A percentile compares a stretch with the other conserved stretches of the same genome.
These are phyloP conservation scores for Colletotrichum incanum DNA, from an alignment of 2,329 filamentous ascomycete species.

Conservation along the genomic window DNA sequence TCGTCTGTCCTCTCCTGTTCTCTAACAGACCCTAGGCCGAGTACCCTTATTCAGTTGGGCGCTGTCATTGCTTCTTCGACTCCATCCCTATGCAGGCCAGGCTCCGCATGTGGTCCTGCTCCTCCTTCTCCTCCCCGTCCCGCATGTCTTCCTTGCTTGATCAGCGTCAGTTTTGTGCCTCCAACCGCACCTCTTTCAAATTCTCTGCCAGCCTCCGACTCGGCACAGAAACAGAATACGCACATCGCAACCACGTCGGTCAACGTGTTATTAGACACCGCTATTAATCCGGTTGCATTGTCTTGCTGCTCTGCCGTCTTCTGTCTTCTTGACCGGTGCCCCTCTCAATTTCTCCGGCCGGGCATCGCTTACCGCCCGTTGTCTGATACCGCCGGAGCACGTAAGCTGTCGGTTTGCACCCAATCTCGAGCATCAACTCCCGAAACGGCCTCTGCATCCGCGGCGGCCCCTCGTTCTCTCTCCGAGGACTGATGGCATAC, in stretches of 20 bases:
- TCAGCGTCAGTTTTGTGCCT: slow-evolving; percentile 39
- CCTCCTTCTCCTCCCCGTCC: slow-evolving; percentile 38
- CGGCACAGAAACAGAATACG: slow-evolving; percentile 27
- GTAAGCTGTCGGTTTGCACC: background rate
- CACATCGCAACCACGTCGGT: slow-evolving; percentile 28
- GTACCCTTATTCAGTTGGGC: slow-evolving; percentile 39
- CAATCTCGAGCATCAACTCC: background rate
- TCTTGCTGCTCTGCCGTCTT: slow-evolving; percentile 14
- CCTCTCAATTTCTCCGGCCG: background rate
- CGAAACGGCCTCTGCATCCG: background rate
- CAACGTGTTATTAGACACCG: slow-evolving; percentile 43
- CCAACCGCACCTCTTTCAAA: slow-evolving; percentile 31
- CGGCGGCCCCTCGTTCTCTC: background rate
- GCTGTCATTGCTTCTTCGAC: slow-evolving; percentile 39
- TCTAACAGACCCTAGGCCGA: slow-evolving; percentile 9
- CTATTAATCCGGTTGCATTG: slow-evolving; percentile 22
- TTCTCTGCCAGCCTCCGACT: slow-evolving; percentile 34
- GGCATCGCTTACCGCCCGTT: background rate
- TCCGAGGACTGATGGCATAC: slow-evolving; percentile 38
- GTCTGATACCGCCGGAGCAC: slow-evolving; percentile 1
- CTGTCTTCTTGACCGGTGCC: background rate
- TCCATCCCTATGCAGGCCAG: slow-evolving; percentile 40
- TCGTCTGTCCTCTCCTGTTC: slow-evolving; percentile 2
- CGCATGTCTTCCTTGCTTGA: slow-evolving; percentile 43
- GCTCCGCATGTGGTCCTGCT: slow-evolving; percentile 41